These are phyloP conservation scores for Benincasa hispida DNA, from an alignment of 306 rosid genomes.

Conservation along the genomic window DNA sequence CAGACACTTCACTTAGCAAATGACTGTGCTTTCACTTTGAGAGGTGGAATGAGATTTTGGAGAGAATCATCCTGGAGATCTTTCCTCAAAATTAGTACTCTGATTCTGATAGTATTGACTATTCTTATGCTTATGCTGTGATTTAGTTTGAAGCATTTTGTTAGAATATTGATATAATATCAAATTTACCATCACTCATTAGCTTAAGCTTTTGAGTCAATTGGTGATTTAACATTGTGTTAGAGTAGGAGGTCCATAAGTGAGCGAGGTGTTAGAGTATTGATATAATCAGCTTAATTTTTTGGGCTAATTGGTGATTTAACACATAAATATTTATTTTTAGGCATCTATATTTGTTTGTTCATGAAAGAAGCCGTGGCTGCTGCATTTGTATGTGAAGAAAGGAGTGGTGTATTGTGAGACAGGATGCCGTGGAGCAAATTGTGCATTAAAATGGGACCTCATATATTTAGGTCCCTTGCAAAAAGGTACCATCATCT, in stretches of 20 bases:
- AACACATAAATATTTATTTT: too few species aligned
- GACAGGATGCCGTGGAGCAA: neutral
- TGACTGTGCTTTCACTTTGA: neutral
- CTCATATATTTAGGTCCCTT: neutral
- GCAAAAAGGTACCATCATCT: neutral
- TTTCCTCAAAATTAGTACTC: neutral
- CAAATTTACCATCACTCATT: too few species aligned
- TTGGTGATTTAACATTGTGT: too few species aligned
- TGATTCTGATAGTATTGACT: neutral
- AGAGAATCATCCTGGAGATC: neutral
- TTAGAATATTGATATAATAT: too few species aligned
- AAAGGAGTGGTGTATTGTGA: neutral
- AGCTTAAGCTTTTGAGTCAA: too few species aligned
- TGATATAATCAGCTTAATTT: too few species aligned
- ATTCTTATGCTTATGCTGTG: neutral
- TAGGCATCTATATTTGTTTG: neutral
- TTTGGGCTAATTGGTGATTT: too few species aligned
- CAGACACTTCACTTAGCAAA: neutral
- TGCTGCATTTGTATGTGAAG: neutral
- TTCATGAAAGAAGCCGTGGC: neutral
- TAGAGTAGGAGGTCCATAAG: too few species aligned
- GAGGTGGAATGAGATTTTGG: neutral
- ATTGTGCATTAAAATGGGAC: slow-evolving; percentile 4
- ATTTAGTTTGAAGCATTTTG: neutral
- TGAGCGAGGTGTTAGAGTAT: too few species aligned